Base-by-base conservation (phyloP, 768 basidiomycete species). In the Lyophyllum shimeji region DNA sequence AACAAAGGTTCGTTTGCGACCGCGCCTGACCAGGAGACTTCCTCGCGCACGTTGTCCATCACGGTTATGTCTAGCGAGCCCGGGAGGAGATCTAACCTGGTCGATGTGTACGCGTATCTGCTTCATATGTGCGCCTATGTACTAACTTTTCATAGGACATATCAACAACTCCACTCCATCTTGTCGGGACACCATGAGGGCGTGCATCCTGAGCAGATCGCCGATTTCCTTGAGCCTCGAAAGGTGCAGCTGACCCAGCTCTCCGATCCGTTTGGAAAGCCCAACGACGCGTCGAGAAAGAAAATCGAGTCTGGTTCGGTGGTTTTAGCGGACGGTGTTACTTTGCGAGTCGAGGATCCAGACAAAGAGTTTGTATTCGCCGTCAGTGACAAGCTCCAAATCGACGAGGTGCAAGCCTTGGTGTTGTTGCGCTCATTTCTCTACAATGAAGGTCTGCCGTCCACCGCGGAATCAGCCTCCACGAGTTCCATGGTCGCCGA, bases 361-460 rank as follows among this genome's bases (percentile, higher is more conserved):
- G 84, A 89, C 72, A 87, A 88, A 66, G 82, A 87, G 53, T 83
- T 84, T 60, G 78, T 87, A 47, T 73, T 82, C 57, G 84, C 87
- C 46, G 82, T 97, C 61, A 91, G 93, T 71, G 68, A 77, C 42
- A 79, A 78, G 56, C 86, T 93, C 67, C 75, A 82, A 25, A 84
- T 96, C 21, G 92, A 95, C 71, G 84, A 95, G 63, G 75, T 93
- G 1, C 84, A 88, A n/a, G 86, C 92, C 0, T 77, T 89, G 42
- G 72, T 87, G 3, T 78, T 95, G 5, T 74, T 93, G 20, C 84
- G 87, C 12, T 86, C 89, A 0, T 95, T 90, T 64, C 74, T 90
- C 8, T 87, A 88, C 71, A 89, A 93, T 66, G 82, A 87, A 67
- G 89, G 89, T 3, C 74, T 90, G 7, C 85, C 86, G 9, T 66